These are phyloP conservation scores for Glonium stellatum DNA, from an alignment of 495 filamentous ascomycete species.

Conservation along the genomic window DNA sequence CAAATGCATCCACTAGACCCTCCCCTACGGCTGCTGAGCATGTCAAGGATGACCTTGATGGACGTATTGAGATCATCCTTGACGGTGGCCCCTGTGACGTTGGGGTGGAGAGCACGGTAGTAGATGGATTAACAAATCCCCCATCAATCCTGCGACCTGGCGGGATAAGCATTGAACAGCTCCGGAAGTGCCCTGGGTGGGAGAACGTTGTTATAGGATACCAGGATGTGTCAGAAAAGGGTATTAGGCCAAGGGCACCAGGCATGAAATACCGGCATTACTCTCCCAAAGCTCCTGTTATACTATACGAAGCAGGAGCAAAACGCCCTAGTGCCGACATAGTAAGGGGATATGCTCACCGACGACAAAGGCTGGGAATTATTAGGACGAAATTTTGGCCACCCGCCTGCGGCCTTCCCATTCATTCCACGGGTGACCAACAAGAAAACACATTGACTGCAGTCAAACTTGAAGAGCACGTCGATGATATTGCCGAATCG, in stretches of 20 bases:
- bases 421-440: background rate
- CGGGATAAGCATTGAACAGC: slow-evolving; percentile 79
- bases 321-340: slow-evolving; percentile 32
- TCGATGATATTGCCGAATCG: background rate
- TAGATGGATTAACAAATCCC: slow-evolving; percentile 76
- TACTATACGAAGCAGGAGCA: slow-evolving; percentile 62
- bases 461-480: too few species aligned
- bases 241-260: slow-evolving; percentile 64
- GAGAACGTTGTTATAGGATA: slow-evolving; percentile 68
- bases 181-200: slow-evolving; percentile 73
- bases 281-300: slow-evolving; percentile 78
- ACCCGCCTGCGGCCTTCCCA: slow-evolving; percentile 5
- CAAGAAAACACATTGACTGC: background rate
- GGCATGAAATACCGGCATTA: slow-evolving; percentile 99
- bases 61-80: slow-evolving; percentile 79
- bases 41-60: slow-evolving; percentile 75
- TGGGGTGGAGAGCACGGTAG: slow-evolving; percentile 93
- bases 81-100: slow-evolving; percentile 83
- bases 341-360: slow-evolving; percentile 23
- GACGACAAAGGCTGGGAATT: slow-evolving; percentile 32
- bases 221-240: slow-evolving; percentile 54
- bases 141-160: slow-evolving; percentile 81
- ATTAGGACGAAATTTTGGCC: slow-evolving; percentile 37
- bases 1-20: slow-evolving; percentile 88
- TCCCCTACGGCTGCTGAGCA: slow-evolving; percentile 85